These are phyloP conservation scores for Colletotrichum scovillei DNA, from an alignment of 2,329 filamentous ascomycete genomes.

Conservation along the genomic window DNA sequence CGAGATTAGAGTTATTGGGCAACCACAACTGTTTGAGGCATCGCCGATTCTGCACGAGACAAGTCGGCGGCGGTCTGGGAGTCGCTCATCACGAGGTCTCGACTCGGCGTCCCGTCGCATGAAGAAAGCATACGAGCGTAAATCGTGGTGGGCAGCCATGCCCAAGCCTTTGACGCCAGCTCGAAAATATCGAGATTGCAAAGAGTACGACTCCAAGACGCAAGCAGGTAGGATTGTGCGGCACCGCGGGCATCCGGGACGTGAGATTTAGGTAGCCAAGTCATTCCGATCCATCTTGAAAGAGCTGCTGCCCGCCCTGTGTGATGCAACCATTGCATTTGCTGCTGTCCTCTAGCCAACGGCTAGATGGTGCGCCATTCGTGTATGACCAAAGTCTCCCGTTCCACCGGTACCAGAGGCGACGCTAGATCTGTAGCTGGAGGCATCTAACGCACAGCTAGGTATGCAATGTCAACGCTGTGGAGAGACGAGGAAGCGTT, in stretches of 20 bases:
- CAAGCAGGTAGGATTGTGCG: not conserved
- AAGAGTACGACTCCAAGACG: not conserved
- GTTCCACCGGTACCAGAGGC: not conserved
- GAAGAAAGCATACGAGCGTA: not conserved
- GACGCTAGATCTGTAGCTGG: constrained; percentile 5
- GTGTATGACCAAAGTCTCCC: not conserved
- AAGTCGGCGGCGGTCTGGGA: constrained; percentile 9
- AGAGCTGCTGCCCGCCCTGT: not conserved
- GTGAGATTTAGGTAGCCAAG: not conserved
- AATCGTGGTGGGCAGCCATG: not conserved
- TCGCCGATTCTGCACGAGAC: constrained; percentile 1
- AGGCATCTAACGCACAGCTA: not conserved
- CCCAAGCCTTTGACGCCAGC: not conserved
- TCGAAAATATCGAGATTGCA: not conserved
- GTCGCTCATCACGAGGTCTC: not conserved
- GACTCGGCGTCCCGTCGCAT: not conserved
- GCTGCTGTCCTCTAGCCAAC: not conserved
- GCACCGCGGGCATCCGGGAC: not conserved
- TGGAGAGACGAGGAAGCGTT: not conserved
- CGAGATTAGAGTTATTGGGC: constrained; percentile 26
- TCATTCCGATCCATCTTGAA: not conserved
- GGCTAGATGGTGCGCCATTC: not conserved
- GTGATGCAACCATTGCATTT: not conserved
- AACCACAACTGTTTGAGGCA: not conserved
- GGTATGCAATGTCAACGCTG: constrained; percentile 8